Conservation (phyloP, 208 protist genomes). For the Leishmania aethiopica region DNA sequence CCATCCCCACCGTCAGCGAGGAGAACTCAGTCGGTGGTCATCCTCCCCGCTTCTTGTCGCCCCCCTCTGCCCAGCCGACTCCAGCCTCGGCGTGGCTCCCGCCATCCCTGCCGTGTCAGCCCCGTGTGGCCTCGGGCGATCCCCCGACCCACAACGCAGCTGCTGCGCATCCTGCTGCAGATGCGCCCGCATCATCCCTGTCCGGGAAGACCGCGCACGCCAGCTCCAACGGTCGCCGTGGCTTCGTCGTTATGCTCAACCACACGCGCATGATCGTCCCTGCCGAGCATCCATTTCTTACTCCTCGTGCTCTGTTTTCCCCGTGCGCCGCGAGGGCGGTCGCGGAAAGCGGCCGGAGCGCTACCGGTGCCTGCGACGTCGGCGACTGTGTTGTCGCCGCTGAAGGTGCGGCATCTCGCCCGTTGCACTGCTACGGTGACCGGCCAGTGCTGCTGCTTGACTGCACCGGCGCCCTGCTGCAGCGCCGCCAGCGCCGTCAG, state of each 20-base stretch:
- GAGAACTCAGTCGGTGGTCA: not conserved
- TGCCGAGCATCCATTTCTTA: conserved; percentile 15
- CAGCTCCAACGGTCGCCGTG: not conserved
- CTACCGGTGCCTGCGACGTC: not conserved
- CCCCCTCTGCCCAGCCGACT: not conserved
- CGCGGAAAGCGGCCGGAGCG: not conserved
- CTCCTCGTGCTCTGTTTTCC: conserved; percentile 8
- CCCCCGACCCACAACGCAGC: not conserved
- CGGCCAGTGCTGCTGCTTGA: conserved; percentile 36
- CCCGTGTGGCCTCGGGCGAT: not conserved
- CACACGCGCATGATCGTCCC: conserved; percentile 14
- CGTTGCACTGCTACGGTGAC: conserved; percentile 12
- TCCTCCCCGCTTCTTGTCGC: not conserved
- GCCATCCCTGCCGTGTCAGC: not conserved
- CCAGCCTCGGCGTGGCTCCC: not conserved
- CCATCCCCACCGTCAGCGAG: not conserved
- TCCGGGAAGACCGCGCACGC: not conserved
- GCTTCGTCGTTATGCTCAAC: conserved; percentile 26
- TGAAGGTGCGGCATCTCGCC: not conserved
- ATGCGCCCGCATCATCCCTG: not conserved
- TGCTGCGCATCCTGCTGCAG: not conserved
- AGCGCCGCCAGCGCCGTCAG: conserved; percentile 13
- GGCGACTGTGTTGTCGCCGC: not conserved
- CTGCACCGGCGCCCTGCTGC: conserved; percentile 22
- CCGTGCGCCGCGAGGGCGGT: not conserved